A percentile compares a stretch with the other conserved stretches of the same genome.
Conservation (phyloP, 176 grass and related monocot species). For the Oryza glumipatula region DNA sequence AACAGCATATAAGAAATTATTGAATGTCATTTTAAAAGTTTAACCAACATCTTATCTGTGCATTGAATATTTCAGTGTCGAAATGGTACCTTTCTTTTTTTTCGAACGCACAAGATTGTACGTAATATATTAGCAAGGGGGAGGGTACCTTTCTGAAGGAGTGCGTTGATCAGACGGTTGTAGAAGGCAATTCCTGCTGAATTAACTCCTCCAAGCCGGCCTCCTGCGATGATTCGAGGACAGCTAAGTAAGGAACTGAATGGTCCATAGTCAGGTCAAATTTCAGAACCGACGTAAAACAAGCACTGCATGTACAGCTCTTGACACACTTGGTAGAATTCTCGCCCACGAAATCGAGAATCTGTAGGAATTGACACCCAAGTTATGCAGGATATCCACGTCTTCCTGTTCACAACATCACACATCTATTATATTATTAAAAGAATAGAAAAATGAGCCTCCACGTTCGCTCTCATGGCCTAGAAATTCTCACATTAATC, state of each 20-base stretch:
- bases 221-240: conserved; percentile 27
- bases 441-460: no score
- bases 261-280: background rate
- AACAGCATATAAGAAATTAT: no score
- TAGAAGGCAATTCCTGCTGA: conserved; percentile 63
- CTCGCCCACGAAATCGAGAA: conserved; percentile 70
- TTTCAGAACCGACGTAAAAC: background rate
- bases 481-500: no score
- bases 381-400: conserved; percentile 35
- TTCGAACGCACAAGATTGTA: no score
- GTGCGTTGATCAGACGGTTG: conserved; percentile 46
- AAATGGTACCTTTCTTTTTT: no score
- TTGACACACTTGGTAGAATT: conserved; percentile 53
- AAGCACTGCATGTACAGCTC: background rate
- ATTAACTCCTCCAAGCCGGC: conserved; percentile 49
- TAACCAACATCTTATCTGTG: no score
- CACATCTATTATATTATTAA: no score
- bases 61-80: no score
- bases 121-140: no score
- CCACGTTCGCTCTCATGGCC: no score
- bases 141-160: conserved; percentile 48
- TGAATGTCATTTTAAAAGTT: no score
- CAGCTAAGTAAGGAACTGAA: background rate
- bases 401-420: conserved; percentile 46
- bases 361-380: conserved; percentile 58